Base-by-base conservation (phyloP, 1,284 basidiomycete species). In the Anthracocystis setariae region DNA sequence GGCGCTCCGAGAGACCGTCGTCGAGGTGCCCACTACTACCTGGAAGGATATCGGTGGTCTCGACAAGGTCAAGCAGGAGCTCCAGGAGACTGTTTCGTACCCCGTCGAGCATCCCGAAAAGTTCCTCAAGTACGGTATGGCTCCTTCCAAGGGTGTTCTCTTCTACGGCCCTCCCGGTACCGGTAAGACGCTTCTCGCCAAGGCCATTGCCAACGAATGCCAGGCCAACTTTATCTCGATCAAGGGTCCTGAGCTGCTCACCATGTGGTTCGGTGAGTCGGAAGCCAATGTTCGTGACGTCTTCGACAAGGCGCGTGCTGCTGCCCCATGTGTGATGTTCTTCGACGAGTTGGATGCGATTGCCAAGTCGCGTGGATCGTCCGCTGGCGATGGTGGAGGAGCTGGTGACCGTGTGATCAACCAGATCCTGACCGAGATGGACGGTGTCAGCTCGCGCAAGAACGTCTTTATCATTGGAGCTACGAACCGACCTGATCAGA, bases 251-350 rank as follows among this genome's bases (percentile, higher is more conserved):
- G 94, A 98, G 85, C 87, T 98, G 54, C 80, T 85, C 27, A 98
- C 94, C 12, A 98, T 98, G 96, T 98, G 95, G 95, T 98, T 98
- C 85, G 96, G 96, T 89, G 96, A 98, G 87, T 97, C 94, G 7
- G 96, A 99, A 85, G 95, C 95, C 73, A 98, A 98, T 81, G 96
- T 99, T 52, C 93, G 96, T 77, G 96, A 98, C 78, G 93, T 98
- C 65, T 99, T 99, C 85, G 95, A 98, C 88, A 98, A 98, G 86
- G 95, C 96, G 52, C 92, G 96, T 78, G 95, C 95, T 21, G 96
- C 96, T 5, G 94, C 95, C 8, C 96, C 96, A 42, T 98, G 95
- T 84, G 94, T 98, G 74, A 97, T 98, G 94, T 98, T 98, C 91
- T 98, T 98, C 85, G 95, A 99, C 81, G 95, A 99, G 85, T 87